Evolutionary conservation across 129 eudicot genomes (phyloP).

Genomic region (Lonicera japonica): DNA sequence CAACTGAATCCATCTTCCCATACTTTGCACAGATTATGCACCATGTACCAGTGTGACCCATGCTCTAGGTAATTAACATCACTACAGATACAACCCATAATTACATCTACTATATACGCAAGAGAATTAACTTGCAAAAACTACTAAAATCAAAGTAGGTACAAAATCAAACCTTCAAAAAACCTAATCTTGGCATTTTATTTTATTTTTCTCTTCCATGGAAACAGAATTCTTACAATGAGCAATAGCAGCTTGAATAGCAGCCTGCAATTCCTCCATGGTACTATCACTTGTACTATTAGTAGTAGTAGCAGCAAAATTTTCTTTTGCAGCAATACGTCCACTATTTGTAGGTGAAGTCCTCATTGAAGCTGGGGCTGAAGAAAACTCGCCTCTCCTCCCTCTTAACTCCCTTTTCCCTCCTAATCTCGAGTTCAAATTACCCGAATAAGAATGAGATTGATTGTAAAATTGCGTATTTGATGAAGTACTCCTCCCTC

Average conservation of each 20-base stretch:
- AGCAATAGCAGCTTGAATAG: slow-evolving; percentile 96
- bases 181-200: slow-evolving; percentile 13
- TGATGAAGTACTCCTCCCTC: slow-evolving; percentile 21
- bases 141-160: not conserved
- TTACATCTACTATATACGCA: not conserved
- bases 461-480: slow-evolving; percentile 21
- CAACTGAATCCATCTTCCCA: too few relatives aligned
- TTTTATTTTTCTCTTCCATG: slow-evolving; percentile 43
- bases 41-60: too few relatives aligned
- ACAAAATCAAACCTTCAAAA: not conserved
- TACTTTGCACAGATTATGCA: too few relatives aligned
- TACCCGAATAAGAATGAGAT: slow-evolving; percentile 56
- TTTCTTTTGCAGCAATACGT: slow-evolving; percentile 32
- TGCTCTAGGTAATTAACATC: too few relatives aligned
- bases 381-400: slow-evolving; percentile 49
- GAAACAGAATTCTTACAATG: slow-evolving; percentile 92
- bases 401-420: slow-evolving; percentile 28
- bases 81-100: too few relatives aligned
- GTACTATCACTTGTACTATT: slow-evolving; percentile 50
- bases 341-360: slow-evolving; percentile 85
- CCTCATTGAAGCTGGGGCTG: slow-evolving; percentile 82
- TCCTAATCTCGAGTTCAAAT: slow-evolving; percentile 22
- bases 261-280: slow-evolving; percentile 91
- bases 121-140: too few relatives aligned
- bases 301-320: slow-evolving; percentile 4